Conservation (phyloP, 441 rosid species). For the Adansonia madagascariensis region DNA sequence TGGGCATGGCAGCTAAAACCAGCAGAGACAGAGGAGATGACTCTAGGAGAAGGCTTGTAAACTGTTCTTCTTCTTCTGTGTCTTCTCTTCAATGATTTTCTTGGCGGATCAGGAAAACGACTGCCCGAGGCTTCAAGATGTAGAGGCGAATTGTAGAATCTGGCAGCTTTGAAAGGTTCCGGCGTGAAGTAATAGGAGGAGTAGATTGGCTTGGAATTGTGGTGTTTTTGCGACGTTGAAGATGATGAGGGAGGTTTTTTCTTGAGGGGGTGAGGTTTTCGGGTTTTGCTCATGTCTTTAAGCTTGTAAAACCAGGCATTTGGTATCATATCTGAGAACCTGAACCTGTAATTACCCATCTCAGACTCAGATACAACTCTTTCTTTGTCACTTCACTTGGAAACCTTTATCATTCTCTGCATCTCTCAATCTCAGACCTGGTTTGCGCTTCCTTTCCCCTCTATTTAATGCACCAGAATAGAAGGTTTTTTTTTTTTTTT, state of each 20-base stretch:
- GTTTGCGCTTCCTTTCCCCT: conserved; percentile 11
- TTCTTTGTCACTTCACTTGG: conserved; percentile 9
- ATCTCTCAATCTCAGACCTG: conserved; percentile 15
- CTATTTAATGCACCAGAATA: conserved; percentile 19
- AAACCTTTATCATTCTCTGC: conserved; percentile 16
- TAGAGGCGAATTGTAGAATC: conserved; percentile 23
- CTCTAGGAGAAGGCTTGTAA: conserved; percentile 65
- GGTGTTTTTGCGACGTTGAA: conserved; percentile 24
- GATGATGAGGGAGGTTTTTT: conserved; percentile 25
- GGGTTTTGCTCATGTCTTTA: conserved; percentile 54
- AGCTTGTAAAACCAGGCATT: conserved; percentile 72
- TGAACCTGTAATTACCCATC: conserved; percentile 65
- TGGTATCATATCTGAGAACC: conserved; percentile 67
- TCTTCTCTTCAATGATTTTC: conserved; percentile 45
- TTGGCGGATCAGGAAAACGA: conserved; percentile 45
- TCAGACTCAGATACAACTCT: not conserved
- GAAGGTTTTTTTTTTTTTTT: not conserved
- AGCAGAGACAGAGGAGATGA: conserved; percentile 30
- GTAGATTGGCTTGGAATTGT: conserved; percentile 42
- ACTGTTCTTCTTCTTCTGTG: conserved; percentile 52
- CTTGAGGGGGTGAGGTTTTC: conserved; percentile 33
- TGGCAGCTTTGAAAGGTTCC: conserved; percentile 34
- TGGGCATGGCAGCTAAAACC: conserved; percentile 26
- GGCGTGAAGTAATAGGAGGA: conserved; percentile 45
- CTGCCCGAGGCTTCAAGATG: conserved; percentile 36